These are phyloP conservation scores for Chytriomyces sp. DNA, from an alignment of 192 early-diverging fungal species.

Conservation along the genomic window DNA sequence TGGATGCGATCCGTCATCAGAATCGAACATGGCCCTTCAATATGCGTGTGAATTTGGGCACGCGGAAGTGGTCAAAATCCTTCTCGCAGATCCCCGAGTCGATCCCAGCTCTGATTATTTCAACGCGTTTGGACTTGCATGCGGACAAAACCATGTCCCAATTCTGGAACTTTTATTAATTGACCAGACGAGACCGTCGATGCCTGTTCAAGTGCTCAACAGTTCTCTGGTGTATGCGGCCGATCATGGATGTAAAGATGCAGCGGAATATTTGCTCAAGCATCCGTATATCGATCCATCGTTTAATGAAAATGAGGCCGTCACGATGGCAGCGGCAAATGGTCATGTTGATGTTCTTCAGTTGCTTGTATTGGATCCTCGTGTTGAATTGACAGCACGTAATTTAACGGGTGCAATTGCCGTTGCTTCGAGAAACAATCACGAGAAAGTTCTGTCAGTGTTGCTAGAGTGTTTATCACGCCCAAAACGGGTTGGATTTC, in stretches of 20 bases:
- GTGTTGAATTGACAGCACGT: neutral
- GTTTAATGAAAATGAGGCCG: neutral
- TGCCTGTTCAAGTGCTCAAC: neutral
- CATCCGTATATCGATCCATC: neutral
- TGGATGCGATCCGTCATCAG: neutral
- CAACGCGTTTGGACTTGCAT: neutral
- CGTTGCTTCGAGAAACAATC: neutral
- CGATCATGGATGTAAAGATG: neutral
- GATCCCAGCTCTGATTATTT: neutral
- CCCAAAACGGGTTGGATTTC: neutral
- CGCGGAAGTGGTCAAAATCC: neutral
- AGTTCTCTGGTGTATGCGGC: neutral
- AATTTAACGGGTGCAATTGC: neutral
- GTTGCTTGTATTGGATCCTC: neutral
- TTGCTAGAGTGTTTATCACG: neutral
- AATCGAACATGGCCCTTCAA: neutral
- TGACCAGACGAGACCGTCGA: neutral
- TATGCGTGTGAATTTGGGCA: neutral
- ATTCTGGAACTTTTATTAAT: neutral
- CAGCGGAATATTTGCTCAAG: neutral
- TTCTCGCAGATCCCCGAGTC: neutral
- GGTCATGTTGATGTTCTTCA: neutral
- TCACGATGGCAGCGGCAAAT: neutral
- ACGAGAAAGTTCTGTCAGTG: neutral
- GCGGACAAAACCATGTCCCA: neutral